Base-by-base conservation (phyloP, 2,329 filamentous ascomycete genomes). In the Apiospora koreana region DNA sequence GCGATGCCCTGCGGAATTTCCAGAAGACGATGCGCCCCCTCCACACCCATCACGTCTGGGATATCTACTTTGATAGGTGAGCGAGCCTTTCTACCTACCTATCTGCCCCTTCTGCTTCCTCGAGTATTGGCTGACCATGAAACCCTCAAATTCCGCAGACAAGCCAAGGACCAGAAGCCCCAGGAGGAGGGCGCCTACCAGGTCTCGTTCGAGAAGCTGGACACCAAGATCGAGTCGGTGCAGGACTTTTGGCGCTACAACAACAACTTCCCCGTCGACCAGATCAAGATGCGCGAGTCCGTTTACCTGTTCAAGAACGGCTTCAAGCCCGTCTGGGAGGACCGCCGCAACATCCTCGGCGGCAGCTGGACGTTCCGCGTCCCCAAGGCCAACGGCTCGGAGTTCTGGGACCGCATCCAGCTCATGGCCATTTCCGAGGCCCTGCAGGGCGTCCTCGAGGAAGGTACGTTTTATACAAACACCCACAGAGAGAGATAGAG, bases 361-460 rank as follows among this genome's bases (percentile, higher is more conserved):
- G 95, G 95, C 67, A 92, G 93, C 79, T 98, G 94, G 94, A 97
- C 94, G 28, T 97, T 98, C 82, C 91, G 95, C 67, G 92, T 98
- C 62, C 91, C 92, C 73, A 97, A 97, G 85, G 86, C 86, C 72
- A 87, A 88, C 46, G 89, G 89, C 7, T 88, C 90, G 2, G 92
- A 92, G 76, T 92, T 93, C 78, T 98, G 92, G 94, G 94, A 91
- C 76, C 90, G 91, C 79, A 87, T 97, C 72, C 89, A 94, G 83
- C 84, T 95, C 79, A 86, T 96, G 80, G 94, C 94, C 43, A 93
- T 96, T 72, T 94, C 94, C 43, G 94, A 97, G 85, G 88, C 92
- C 78, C 84, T 97, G 73, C 92, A 96, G 83, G 86, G 88, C 73
- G 92, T 89, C 21, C 85, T 97, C 14, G 92, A 93, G 68, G 86